These are phyloP conservation scores for Aphanomyces astaci DNA, from an alignment of 352 stramenopile species.

Conservation along the genomic window DNA sequence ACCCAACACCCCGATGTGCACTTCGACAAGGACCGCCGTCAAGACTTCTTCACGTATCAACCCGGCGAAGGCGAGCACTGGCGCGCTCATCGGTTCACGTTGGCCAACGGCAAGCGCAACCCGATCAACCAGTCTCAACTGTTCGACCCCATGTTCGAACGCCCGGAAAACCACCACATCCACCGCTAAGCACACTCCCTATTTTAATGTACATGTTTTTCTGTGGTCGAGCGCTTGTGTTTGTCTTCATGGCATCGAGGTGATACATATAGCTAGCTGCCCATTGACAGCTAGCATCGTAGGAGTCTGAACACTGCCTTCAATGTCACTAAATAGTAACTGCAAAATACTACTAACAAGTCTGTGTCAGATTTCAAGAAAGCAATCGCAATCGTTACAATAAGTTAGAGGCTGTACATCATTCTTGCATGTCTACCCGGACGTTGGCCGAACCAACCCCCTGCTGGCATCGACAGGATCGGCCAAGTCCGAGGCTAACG, in stretches of 20 bases:
- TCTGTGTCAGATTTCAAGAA: too few species aligned
- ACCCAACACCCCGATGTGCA: slow-evolving; percentile 14
- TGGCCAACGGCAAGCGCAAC: slow-evolving; percentile 19
- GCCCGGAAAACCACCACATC: slow-evolving; percentile 4
- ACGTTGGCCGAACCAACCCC: neutral
- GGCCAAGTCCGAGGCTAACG: neutral
- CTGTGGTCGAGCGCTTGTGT: neutral
- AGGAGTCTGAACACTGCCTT: too few species aligned
- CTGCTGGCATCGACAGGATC: neutral
- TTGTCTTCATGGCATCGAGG: too few species aligned
- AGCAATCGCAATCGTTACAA: neutral
- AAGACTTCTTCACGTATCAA: slow-evolving; percentile 10
- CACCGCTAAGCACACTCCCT: neutral
- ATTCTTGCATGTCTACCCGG: neutral
- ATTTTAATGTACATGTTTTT: neutral
- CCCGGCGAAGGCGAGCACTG: neutral
- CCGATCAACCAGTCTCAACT: slow-evolving; percentile 15
- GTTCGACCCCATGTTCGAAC: slow-evolving; percentile 12
- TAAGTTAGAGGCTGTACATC: neutral
- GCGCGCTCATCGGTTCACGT: slow-evolving; percentile 17
- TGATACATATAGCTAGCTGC: too few species aligned
- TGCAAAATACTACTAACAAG: too few species aligned
- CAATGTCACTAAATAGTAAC: too few species aligned
- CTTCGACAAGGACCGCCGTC: slow-evolving; percentile 15
- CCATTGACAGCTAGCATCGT: too few species aligned